Base-by-base conservation (phyloP, 2,329 filamentous ascomycete genomes). In the Calonectria pauciramosa region DNA sequence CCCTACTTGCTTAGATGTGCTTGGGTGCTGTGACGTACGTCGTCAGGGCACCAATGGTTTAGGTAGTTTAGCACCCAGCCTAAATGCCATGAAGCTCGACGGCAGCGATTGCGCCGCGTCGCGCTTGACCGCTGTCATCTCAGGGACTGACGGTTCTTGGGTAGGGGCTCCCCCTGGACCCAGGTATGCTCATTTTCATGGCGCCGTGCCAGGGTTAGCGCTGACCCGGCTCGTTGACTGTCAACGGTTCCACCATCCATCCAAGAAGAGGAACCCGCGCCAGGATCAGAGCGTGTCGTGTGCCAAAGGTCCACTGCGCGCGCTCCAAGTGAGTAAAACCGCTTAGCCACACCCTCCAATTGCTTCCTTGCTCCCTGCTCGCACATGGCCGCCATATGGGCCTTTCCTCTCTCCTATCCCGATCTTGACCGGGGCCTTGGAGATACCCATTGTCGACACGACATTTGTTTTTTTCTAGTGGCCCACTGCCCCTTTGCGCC, bases 221-320 rank as follows among this genome's bases (percentile, higher is more conserved):
- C 77, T 79, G 74, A 75, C 77, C 73, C 44, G 73, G 69, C 65
- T 75, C 71, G 71, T 54, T 79, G 79, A 80, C 78, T 80, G 77
- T 64, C 78, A 78, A 79, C 76, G 76, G 78, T 77, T 75, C 78
- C 79, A 80, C 78, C 74, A 76, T 70, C 69, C 68, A 76, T 70
- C 69, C 68, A 76, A 54, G 64, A 74, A 66, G 70, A 71, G 59
- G 30, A 63, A 36, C 38, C 54, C 52, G 52, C 44, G 52, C 64
- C 47, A 77, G 76, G 74, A 73, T 79, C 74, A 71, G 71, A 69
- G 66, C 60, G 70, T 75, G 70, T 80, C 68, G 70, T 80, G 72
- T 74, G 76, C 63, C 32, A 79, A 75, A 70, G 73, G 76, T 74
- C 78, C 68, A 75, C 73, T 69, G 52, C 63, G 54, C 65, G 52